phyloP scores from a whole-genome alignment of 768 basidiomycete species.

The Leucosporidium yakuticum region DNA sequence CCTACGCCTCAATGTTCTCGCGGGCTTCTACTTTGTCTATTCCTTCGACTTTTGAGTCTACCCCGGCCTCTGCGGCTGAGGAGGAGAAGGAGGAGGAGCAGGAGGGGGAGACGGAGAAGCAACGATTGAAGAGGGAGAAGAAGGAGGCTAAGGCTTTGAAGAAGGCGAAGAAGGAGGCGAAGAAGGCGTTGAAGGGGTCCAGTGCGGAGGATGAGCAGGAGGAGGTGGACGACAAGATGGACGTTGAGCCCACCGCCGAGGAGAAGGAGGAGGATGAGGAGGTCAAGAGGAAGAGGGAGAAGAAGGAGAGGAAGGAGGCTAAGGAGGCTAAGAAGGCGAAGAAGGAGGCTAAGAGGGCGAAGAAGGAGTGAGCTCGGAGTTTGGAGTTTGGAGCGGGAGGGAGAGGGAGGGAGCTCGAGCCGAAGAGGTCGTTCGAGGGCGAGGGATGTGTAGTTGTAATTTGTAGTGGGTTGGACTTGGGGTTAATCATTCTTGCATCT shows the following conservation, averaged over 20 bases:
- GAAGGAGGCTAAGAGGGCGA: background rate
- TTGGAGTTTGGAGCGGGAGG: too few species aligned
- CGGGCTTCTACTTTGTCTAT: too few species aligned
- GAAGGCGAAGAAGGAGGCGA: background rate
- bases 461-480: too few species aligned
- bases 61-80: background rate
- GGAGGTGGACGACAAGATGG: background rate
- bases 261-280: background rate
- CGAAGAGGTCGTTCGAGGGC: too few species aligned
- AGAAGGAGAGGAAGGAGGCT: conserved; percentile 1
- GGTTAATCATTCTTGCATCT: too few species aligned
- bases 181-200: background rate
- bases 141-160: background rate
- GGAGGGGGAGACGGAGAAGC: background rate
- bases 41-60: background rate
- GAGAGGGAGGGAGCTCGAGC: background rate
- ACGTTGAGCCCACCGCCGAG: background rate
- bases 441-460: too few species aligned
- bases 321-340: background rate
- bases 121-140: background rate
- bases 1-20: too few species aligned
- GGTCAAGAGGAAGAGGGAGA: conserved; percentile 8
- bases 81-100: background rate
- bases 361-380: background rate
- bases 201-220: background rate